Evolutionary conservation across 2,329 filamentous ascomycete species (phyloP).

Genomic region (Pseudonectria foliicola): DNA sequence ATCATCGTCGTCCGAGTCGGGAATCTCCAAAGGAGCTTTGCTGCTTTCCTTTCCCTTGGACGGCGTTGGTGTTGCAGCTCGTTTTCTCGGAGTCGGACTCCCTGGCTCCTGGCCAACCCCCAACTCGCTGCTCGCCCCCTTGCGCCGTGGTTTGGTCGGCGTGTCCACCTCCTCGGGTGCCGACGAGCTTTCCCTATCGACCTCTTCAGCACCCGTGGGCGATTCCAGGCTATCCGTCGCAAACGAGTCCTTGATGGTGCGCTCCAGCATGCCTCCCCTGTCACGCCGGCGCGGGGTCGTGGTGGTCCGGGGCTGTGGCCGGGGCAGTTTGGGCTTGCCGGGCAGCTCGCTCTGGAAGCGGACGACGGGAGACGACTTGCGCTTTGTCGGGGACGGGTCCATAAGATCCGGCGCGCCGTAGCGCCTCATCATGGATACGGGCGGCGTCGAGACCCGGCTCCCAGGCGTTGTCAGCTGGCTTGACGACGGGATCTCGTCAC

Average conservation of each 20-base stretch:
- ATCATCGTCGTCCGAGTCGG: slow-evolving; percentile 43
- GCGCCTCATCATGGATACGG: slow-evolving; percentile 28
- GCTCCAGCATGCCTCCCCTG: slow-evolving; percentile 10
- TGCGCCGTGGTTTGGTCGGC: slow-evolving; percentile 14
- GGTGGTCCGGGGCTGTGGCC: slow-evolving; percentile 7
- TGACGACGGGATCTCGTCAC: slow-evolving; percentile 39
- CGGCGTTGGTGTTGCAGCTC: slow-evolving; percentile 11
- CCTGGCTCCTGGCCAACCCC: slow-evolving; percentile 8
- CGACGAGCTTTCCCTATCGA: slow-evolving; percentile 13
- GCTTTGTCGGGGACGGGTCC: slow-evolving; percentile 32
- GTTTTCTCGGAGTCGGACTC: slow-evolving; percentile 13
- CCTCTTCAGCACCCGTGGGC: slow-evolving; percentile 6
- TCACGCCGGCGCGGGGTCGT: slow-evolving; percentile 11
- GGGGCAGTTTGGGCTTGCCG: slow-evolving; percentile 8
- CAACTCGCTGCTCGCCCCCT: slow-evolving; percentile 14
- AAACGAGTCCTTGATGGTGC: slow-evolving; percentile 41
- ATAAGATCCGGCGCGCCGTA: slow-evolving; percentile 28
- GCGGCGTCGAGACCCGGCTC: slow-evolving; percentile 10
- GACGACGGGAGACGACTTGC: slow-evolving; percentile 22
- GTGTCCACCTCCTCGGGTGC: slow-evolving; percentile 16
- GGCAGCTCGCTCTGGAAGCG: slow-evolving; percentile 14
- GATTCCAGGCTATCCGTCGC: slow-evolving; percentile 29
- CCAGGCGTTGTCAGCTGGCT: slow-evolving; percentile 12
- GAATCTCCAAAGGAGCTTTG: slow-evolving; percentile 32
- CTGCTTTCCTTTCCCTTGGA: slow-evolving; percentile 12